phyloP scores from a whole-genome alignment of 768 basidiomycete genomes.

The Rhodotorula graminis region DNA sequence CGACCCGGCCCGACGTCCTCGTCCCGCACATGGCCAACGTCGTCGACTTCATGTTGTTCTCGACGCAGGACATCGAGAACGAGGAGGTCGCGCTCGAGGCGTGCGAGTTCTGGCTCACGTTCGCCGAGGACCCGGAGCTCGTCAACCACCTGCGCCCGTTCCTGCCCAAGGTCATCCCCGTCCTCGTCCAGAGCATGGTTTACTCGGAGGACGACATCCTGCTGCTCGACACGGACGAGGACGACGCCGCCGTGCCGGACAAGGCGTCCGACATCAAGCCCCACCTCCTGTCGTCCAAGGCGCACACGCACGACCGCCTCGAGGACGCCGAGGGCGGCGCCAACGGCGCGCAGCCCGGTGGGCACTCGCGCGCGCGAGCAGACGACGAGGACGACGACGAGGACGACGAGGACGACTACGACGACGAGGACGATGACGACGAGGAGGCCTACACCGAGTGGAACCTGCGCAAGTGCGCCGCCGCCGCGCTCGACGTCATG shows the following conservation, averaged over 20 bases:
- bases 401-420: slow-evolving; percentile 80
- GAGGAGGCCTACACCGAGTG: slow-evolving; percentile 97
- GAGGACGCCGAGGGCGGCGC: slow-evolving; percentile 50
- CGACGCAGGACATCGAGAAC: slow-evolving; percentile 75
- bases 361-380: slow-evolving; percentile 18
- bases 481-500: slow-evolving; percentile 92
- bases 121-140: slow-evolving; percentile 89
- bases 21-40: slow-evolving; percentile 94
- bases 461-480: slow-evolving; percentile 97
- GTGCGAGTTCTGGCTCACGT: slow-evolving; percentile 99
- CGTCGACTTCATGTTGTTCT: slow-evolving; percentile 97
- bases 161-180: slow-evolving; percentile 84
- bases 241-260: slow-evolving; percentile 79
- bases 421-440: slow-evolving; percentile 85
- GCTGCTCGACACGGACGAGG: slow-evolving; percentile 85
- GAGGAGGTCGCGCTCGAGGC: slow-evolving; percentile 93
- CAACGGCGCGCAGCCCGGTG: not conserved
- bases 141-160: slow-evolving; percentile 77
- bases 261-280: slow-evolving; percentile 96
- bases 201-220: slow-evolving; percentile 95
- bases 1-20: slow-evolving; percentile 88
- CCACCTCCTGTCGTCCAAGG: slow-evolving; percentile 70
- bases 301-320: slow-evolving; percentile 71
- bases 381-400: slow-evolving; percentile 79
- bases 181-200: slow-evolving; percentile 93